Percentiles rank a stretch among this genome's conserved stretches.
Conservation (phyloP, 2,329 filamentous ascomycete genomes). For the Colletotrichum spaethianum region DNA sequence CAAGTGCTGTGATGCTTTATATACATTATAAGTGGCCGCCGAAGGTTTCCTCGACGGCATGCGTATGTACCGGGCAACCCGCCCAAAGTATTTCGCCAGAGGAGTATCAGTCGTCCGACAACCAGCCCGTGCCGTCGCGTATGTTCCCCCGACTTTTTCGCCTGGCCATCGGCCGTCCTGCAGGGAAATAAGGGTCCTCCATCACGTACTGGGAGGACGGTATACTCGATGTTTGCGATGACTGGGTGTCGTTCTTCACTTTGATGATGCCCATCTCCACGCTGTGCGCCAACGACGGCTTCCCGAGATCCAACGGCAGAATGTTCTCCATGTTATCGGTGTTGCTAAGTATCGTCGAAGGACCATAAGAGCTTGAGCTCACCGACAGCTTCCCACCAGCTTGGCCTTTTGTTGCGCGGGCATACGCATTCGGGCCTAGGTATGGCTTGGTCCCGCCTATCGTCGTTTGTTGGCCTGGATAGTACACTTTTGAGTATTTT, state of each 20-base stretch:
- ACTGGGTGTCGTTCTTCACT: conserved; percentile 19
- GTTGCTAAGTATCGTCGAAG: conserved; percentile 16
- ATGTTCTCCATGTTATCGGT: conserved; percentile 38
- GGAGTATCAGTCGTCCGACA: conserved; percentile 20
- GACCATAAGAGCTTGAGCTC: conserved; percentile 27
- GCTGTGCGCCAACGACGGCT: conserved; percentile 29
- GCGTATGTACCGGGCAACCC: conserved; percentile 13
- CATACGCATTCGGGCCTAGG: conserved; percentile 27
- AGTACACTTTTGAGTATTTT: conserved; percentile 34
- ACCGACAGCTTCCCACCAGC: conserved; percentile 19
- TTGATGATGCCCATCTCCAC: conserved; percentile 40
- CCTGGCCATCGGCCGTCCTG: conserved; percentile 27
- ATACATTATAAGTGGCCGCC: conserved; percentile 29
- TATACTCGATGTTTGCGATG: neutral
- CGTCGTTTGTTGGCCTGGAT: conserved; percentile 33
- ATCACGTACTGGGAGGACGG: conserved; percentile 25
- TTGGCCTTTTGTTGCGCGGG: conserved; percentile 17
- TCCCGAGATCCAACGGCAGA: conserved; percentile 25
- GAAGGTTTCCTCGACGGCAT: neutral
- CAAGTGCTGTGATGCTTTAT: conserved; percentile 22
- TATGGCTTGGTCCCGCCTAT: conserved; percentile 33
- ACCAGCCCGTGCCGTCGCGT: conserved; percentile 29
- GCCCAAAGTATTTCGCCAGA: neutral
- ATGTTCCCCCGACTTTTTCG: conserved; percentile 23
- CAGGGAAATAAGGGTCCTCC: conserved; percentile 35